Evolutionary conservation across 2,329 filamentous ascomycete species (phyloP), one percentile per base, ranked within the genome.

Genomic region (Coniosporium tulheliwenetii): DNA sequence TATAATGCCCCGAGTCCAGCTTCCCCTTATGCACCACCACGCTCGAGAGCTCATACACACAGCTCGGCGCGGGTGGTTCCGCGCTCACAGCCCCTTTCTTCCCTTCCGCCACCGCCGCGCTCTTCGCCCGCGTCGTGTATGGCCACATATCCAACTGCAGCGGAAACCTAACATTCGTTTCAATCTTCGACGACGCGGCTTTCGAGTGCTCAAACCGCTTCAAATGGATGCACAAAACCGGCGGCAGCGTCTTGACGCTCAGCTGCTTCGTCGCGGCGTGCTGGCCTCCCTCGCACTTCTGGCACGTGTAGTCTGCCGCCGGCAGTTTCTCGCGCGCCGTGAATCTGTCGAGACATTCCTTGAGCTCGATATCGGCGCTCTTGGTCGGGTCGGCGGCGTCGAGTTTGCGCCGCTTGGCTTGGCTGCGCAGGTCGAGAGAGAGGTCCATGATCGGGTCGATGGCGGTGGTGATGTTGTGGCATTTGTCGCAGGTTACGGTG

Each of bases 21-120:
- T 89, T 85, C 39, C 89, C 89, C 44, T 93, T 84, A 54, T 96
- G 89, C 33, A 94, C 87, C 15, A 96, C 81, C 2, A 94, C 87
- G 46, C 83, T 86, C 13, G 87, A 73, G 1, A 96, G 72, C 49
- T 94, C 85, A 57, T 95, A 96, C 5, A 81, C 76, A 53, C 82
- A 86, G 5, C 73, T 78, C 50, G 30, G 52, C 39, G 5, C 52
- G 45, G 38, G 52, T 45, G 38, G 52, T 45, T 44, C 58, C 15
- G 42, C 38, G 13, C 35, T 37, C 13, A 5, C 19, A 29, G 12
- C 36, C 36, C 36, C 14, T 12, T 15, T 12, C n/a, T 35, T n/a
- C 3, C 32, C 8, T 15, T 15, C 12, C 13, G 36, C 19, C 10
- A 10, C 19, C 26, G 16, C 10, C 10, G 16, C 30, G 37, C 16